Conservation (phyloP, 164 flowering plant genomes). For the Magnolia kwangsiensis region DNA sequence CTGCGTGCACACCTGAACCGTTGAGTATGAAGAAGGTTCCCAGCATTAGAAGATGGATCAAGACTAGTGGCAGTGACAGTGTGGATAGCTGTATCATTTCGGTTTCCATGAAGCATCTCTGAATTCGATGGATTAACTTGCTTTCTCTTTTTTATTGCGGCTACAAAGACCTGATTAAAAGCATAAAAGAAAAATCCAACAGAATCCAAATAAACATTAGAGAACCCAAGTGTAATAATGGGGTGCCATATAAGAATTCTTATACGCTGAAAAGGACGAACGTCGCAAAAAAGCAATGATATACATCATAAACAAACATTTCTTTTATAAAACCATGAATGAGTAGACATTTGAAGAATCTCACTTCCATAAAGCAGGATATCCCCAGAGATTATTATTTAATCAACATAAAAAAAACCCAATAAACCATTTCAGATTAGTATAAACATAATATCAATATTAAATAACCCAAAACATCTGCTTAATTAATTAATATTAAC, state of each 20-base stretch:
- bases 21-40: conserved; percentile 19
- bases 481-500: neutral
- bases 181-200: neutral
- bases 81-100: conserved; percentile 8
- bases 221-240: neutral
- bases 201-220: neutral
- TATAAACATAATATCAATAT: neutral
- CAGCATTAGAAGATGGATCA: conserved; percentile 8
- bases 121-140: conserved; percentile 45
- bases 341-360: conserved; percentile 2
- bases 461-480: too few relatives aligned
- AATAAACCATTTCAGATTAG: neutral
- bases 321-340: neutral
- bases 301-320: neutral
- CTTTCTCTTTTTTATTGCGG: conserved; percentile 74
- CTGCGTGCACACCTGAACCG: conserved; percentile 23
- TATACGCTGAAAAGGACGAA: neutral
- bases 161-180: conserved; percentile 65
- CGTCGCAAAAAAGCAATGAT: conserved; percentile 2
- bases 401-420: neutral
- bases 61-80: neutral
- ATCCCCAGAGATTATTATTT: neutral
- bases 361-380: neutral
- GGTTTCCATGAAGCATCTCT: conserved; percentile 49
- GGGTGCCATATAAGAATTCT: neutral